A percentile compares a stretch with the other conserved stretches of the same genome.
Conservation (phyloP, 306 rosid species). For the Vigna reflexopilosa region DNA sequence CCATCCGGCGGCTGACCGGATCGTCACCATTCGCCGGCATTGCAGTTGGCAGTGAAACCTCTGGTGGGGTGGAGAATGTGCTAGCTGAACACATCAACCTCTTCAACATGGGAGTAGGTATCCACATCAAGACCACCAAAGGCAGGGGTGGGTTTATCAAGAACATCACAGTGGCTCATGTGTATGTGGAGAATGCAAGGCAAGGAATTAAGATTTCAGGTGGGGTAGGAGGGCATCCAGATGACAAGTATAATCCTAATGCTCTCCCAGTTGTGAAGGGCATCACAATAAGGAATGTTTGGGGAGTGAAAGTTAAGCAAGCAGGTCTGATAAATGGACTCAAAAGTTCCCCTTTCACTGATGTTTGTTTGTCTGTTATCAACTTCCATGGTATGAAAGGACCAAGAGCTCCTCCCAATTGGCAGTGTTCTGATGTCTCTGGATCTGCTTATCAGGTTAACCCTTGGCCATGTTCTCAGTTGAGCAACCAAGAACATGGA, state of each 20-base stretch:
- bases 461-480: conserved; percentile 78
- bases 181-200: conserved; percentile 68
- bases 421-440: conserved; percentile 85
- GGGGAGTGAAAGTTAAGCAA: conserved; percentile 78
- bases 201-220: conserved; percentile 85
- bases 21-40: conserved; percentile 86
- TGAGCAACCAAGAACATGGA: conserved; percentile 45
- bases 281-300: conserved; percentile 66
- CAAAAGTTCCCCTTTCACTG: conserved; percentile 73
- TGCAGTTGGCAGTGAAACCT: conserved; percentile 90
- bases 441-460: conserved; percentile 74
- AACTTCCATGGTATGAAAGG: conserved; percentile 55
- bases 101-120: conserved; percentile 80
- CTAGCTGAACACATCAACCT: conserved; percentile 82
- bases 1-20: conserved; percentile 80
- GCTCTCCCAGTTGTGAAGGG: conserved; percentile 86
- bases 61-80: conserved; percentile 91
- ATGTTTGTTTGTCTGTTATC: conserved; percentile 79
- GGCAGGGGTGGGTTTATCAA: conserved; percentile 87
- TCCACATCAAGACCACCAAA: conserved; percentile 80
- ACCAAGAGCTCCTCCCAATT: conserved; percentile 53
- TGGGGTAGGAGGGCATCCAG: conserved; percentile 89
- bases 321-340: conserved; percentile 82
- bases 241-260: conserved; percentile 65
- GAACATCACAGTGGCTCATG: conserved; percentile 68